Base-by-base conservation (phyloP, 129 eudicot genomes). In the Pulicaria dysenterica region DNA sequence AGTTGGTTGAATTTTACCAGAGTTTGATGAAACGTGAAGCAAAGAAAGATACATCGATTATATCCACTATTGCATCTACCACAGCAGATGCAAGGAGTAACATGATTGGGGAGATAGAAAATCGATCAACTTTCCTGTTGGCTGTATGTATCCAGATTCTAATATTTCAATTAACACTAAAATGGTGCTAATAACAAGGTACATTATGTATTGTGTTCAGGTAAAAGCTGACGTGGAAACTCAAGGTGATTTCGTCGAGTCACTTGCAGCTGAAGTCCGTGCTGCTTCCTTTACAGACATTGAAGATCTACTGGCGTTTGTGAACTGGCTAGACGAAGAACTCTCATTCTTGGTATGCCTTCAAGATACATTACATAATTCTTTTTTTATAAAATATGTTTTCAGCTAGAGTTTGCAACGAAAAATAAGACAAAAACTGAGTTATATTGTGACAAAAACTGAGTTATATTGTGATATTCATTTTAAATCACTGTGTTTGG, bases 171-270 rank as follows among this genome's bases (percentile, higher is more conserved):
- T 37, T 19, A 39, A 13, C 14, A 24, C 7, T n/a, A 19, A 8
- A 47, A 60, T 7, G 4, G 47, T 16, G 48, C 19, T 17, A 15
- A 38, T 24, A 7, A 64, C 14, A 31, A 58, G 14, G 8, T 17
- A 15, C 34, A 24, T 53, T 38, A 12, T 71, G 8, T 24, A 49
- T 57, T 34, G 50, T 72, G 63, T 78, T 72, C 84, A 95, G 99
- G 99, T 95, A 62, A 91, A 91, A 91, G 99, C 99, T 76, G 99
- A 95, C 64, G 99, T 95, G 69, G 97, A 91, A 87, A 91, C 91
- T 71, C 99, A 91, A 88, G 99, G 97, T 66, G 99, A 95, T 77
- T 95, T 91, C 77, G 99, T 95, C 10, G 89, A 91, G 86, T 95
- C 97, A 38, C 81, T 95, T 72, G 99, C 97, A 13, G 38, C 88